Evolutionary conservation across 2,329 filamentous ascomycete genomes (phyloP), one percentile per base, ranked within the genome.

Genomic region (Cytospora mali): DNA sequence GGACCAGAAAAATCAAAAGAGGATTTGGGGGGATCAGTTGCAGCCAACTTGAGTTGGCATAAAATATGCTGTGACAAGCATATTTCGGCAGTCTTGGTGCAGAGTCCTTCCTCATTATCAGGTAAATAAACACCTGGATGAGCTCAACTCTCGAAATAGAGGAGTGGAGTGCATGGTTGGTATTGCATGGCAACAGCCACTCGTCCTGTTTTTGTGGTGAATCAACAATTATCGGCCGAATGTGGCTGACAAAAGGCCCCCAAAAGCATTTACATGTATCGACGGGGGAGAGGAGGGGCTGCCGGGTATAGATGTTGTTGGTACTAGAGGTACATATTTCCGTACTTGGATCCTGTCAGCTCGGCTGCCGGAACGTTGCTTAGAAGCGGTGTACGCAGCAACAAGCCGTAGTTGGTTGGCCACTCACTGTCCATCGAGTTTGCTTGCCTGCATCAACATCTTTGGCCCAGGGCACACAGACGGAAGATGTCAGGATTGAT

Each of bases 31-130:
- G 27, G 29, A 21, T 49, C n/a, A 60, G 57, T n/a, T 54, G 50
- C 28, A 51, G 21, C 57, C 57, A 54, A n/a, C n/a, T 35, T 54
- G 25, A 60, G 31, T 31, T 31, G 39, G n/a, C 33, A 42, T 23
- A 29, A 50, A 42, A 23, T 29, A 52, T 53, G 23, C 57, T 53
- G 57, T 59, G 57, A 50, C 48, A 59, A 39, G 57, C 42, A 46
- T 31, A 27, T 49, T n/a, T 35, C 57, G 49, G 57, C 50, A 60
- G 57, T 60, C 50, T 48, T 29, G 50, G 33, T 60, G 49, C 57
- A 60, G 50, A 28, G 57, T 51, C 42, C 25, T 60, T 3, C 35
- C 35, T 39, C 35, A 39, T 39, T 18, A 7, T 39, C 35, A 39
- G 14, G 35, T 33, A 29, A 48, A 48, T 58, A 51, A 60, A 53